phyloP scores from a whole-genome alignment of 2,329 filamentous ascomycete genomes.

The Exophiala xenobiotica region DNA sequence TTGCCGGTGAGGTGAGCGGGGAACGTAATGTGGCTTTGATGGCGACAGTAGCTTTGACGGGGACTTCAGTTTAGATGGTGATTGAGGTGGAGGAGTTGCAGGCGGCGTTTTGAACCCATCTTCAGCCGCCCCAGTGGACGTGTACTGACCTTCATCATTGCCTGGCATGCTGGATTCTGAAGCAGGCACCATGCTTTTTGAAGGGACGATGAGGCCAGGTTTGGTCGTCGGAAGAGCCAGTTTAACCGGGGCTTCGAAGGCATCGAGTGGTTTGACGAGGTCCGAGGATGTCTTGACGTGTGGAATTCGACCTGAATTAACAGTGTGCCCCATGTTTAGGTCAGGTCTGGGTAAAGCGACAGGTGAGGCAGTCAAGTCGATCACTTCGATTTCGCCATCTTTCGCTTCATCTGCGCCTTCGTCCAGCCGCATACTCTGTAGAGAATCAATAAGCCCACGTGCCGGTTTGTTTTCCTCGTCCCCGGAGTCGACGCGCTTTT shows the following conservation, averaged over 20 bases:
- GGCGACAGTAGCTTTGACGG: constrained; percentile 45
- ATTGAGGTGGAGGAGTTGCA: constrained; percentile 38
- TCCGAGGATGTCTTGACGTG: background rate
- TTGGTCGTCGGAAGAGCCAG: constrained; percentile 13
- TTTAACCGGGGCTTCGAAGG: constrained; percentile 13
- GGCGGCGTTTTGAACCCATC: constrained; percentile 16
- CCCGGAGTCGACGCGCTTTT: constrained; percentile 27
- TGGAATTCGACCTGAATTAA: constrained; percentile 5
- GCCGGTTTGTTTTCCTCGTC: constrained; percentile 22
- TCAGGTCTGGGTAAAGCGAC: constrained; percentile 3
- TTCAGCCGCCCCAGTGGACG: background rate
- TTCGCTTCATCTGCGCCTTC: constrained; percentile 22
- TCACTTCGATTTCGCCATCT: constrained; percentile 23
- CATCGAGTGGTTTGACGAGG: constrained; percentile 12
- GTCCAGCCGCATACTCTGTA: constrained; percentile 40
- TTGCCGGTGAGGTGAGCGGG: constrained; percentile 50
- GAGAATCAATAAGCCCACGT: constrained; percentile 26
- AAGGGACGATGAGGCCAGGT: constrained; percentile 12
- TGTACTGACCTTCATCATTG: background rate
- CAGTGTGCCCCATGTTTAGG: background rate
- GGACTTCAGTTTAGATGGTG: constrained; percentile 27
- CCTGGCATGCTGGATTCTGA: background rate
- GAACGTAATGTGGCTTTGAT: constrained; percentile 47
- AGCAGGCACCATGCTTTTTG: constrained; percentile 7
- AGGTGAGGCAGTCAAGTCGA: constrained; percentile 28